Conservation (phyloP, 306 rosid species). For the Pyrus bretschneideri region DNA sequence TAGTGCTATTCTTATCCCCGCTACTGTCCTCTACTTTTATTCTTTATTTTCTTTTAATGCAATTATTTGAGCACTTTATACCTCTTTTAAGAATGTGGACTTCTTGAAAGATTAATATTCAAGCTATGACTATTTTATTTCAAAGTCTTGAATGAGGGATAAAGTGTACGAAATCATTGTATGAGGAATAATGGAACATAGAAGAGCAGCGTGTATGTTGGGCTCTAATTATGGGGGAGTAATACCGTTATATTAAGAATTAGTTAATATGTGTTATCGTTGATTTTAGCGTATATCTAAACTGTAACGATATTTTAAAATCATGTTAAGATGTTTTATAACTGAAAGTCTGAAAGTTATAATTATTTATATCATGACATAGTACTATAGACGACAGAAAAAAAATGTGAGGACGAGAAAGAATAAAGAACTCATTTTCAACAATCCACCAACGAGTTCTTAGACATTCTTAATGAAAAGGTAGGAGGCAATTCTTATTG, state of each 20-base stretch:
- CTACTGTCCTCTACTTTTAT: conserved; percentile 27
- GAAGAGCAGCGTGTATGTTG: background rate
- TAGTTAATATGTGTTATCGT: background rate
- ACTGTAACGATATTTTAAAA: background rate
- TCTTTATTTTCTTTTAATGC: conserved; percentile 18
- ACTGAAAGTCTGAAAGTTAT: too few relatives aligned
- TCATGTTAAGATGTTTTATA: background rate
- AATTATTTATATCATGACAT: background rate
- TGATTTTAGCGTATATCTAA: background rate
- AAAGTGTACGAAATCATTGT: conserved; percentile 20
- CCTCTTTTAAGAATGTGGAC: conserved; percentile 15
- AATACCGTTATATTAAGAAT: too few relatives aligned
- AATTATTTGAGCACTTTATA: conserved; percentile 33
- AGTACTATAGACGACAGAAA: too few relatives aligned
- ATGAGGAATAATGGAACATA: background rate
- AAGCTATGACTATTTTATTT: conserved; percentile 15
- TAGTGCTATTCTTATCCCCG: background rate
- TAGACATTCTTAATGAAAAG: too few relatives aligned
- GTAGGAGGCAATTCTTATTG: too few relatives aligned
- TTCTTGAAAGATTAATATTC: conserved; percentile 19
- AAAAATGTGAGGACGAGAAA: too few relatives aligned
- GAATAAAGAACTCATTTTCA: too few relatives aligned
- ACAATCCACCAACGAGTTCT: too few relatives aligned
- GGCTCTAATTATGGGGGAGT: background rate
- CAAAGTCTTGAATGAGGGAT: conserved; percentile 17